Conservation (phyloP, 2,329 filamentous ascomycete genomes). For the Penicillium occitanis region DNA sequence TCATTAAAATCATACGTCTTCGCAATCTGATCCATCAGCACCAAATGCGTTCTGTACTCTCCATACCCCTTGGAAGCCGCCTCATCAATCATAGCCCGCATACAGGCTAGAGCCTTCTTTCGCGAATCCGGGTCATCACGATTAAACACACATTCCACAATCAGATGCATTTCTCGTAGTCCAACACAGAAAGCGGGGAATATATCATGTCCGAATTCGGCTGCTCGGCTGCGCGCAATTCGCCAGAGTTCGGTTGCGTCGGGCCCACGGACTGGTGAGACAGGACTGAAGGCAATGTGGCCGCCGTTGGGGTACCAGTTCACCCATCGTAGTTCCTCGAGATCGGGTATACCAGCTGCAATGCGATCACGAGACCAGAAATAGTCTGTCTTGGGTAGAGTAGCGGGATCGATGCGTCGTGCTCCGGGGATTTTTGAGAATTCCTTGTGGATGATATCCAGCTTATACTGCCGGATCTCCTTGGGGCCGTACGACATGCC, state of each 20-base stretch:
- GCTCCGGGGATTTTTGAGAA: slow-evolving; percentile 38
- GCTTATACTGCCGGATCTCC: slow-evolving; percentile 33
- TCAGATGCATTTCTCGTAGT: slow-evolving; percentile 33
- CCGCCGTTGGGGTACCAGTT: slow-evolving; percentile 37
- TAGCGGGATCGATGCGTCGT: slow-evolving; percentile 38
- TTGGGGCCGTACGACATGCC: slow-evolving; percentile 39
- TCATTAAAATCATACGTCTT: slow-evolving; percentile 47
- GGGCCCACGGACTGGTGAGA: slow-evolving; percentile 45
- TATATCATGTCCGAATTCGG: slow-evolving; percentile 32
- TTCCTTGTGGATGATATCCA: slow-evolving; percentile 34
- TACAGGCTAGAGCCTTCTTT: slow-evolving; percentile 16
- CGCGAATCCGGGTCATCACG: slow-evolving; percentile 17
- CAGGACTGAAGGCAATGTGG: slow-evolving; percentile 47
- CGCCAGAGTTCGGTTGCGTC: slow-evolving; percentile 44
- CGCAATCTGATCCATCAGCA: slow-evolving; percentile 34
- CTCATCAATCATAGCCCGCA: slow-evolving; percentile 17
- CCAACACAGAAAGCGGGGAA: slow-evolving; percentile 45
- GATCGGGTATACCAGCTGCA: slow-evolving; percentile 38
- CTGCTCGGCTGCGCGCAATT: slow-evolving; percentile 35
- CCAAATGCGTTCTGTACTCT: slow-evolving; percentile 21
- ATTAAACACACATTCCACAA: slow-evolving; percentile 22
- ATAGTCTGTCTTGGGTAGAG: slow-evolving; percentile 35
- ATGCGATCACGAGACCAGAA: slow-evolving; percentile 34
- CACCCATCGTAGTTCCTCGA: slow-evolving; percentile 45
- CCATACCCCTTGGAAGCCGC: slow-evolving; percentile 19